phyloP scores from a whole-genome alignment of 2,329 filamentous ascomycete species.

The Colletotrichum endophyticum region DNA sequence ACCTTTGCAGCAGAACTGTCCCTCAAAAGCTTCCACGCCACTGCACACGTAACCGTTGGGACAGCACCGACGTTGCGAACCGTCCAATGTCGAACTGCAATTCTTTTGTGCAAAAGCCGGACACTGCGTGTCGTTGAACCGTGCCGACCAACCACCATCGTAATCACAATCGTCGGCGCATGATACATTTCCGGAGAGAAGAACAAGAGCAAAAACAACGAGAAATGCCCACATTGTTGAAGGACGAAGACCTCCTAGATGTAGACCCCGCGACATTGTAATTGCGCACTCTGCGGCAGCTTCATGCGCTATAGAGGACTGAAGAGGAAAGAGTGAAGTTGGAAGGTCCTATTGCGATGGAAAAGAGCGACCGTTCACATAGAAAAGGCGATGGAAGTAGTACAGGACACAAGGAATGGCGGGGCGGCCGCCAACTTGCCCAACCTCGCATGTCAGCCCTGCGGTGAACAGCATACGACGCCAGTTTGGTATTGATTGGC shows the following conservation, averaged over 20 bases:
- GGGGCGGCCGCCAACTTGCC: neutral
- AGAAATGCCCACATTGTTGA: neutral
- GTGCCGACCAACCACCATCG: neutral
- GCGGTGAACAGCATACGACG: neutral
- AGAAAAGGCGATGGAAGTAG: neutral
- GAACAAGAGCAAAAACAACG: neutral
- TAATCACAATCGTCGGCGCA: neutral
- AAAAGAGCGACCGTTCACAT: neutral
- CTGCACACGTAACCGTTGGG: neutral
- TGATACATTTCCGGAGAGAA: fast-evolving
- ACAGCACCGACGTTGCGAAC: neutral
- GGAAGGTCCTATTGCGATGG: neutral
- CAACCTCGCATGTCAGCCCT: neutral
- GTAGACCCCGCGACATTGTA: neutral
- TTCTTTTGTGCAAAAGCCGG: neutral
- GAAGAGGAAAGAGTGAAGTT: neutral
- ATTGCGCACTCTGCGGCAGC: neutral
- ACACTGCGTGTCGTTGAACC: neutral
- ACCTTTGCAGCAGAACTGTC: neutral
- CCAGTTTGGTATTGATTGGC: neutral
- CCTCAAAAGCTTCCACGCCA: neutral
- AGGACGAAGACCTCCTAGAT: neutral
- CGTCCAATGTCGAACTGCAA: neutral
- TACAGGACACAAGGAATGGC: neutral
- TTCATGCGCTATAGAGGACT: neutral